phyloP scores from a whole-genome alignment of 805 yeast genomes.

The Cyberlindnera suaveolens region DNA sequence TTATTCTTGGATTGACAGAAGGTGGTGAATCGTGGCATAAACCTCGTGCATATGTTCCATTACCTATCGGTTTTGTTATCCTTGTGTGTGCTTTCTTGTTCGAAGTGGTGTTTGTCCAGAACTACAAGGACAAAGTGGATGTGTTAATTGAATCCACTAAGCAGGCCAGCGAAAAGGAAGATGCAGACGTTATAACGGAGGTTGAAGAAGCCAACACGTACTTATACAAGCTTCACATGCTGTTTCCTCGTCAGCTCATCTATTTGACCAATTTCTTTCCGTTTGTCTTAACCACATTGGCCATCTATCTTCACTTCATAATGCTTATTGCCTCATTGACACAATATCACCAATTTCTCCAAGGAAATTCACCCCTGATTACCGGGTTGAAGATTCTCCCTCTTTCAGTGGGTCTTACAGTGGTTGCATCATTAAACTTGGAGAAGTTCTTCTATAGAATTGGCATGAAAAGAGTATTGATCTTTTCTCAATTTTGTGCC shows the following conservation, averaged over 20 bases:
- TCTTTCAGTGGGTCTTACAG: constrained; percentile 24
- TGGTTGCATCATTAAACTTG: constrained; percentile 24
- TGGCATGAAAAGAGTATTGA: constrained; percentile 18
- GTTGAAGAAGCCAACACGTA: constrained; percentile 9
- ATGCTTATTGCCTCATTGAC: constrained; percentile 17
- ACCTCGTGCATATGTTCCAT: constrained; percentile 35
- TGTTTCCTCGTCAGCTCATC: constrained; percentile 27
- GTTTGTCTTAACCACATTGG: constrained; percentile 17
- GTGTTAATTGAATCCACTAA: background rate
- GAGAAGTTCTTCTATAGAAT: constrained; percentile 14
- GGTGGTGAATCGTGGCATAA: constrained; percentile 38
- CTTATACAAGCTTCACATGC: constrained; percentile 14
- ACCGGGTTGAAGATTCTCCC: constrained; percentile 34
- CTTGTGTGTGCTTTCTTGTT: constrained; percentile 23
- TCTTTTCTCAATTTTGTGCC: constrained; percentile 11
- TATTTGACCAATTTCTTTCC: constrained; percentile 23
- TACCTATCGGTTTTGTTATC: constrained; percentile 32
- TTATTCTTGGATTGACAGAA: constrained; percentile 39
- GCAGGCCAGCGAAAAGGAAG: background rate
- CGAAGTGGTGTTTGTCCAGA: constrained; percentile 25
- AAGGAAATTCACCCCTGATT: constrained; percentile 26
- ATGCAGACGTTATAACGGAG: background rate
- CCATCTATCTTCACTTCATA: constrained; percentile 19
- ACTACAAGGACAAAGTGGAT: constrained; percentile 9
- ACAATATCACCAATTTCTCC: constrained; percentile 24